Conservation (phyloP, 2,329 filamentous ascomycete genomes). For the Chaetomiaceae sp. region DNA sequence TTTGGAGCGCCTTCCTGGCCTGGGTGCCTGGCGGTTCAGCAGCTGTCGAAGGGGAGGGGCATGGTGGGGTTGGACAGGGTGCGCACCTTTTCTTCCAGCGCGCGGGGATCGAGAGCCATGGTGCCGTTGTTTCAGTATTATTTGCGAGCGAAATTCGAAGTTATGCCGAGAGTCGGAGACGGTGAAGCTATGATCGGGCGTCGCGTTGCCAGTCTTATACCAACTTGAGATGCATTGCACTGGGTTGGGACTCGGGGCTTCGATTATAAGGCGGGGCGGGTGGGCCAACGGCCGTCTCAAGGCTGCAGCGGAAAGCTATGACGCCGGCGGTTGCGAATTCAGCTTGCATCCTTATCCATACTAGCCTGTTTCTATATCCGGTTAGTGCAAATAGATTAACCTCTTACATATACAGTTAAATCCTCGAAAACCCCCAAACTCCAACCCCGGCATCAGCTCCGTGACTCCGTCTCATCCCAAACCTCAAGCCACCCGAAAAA, state of each 20-base stretch:
- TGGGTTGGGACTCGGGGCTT: not conserved
- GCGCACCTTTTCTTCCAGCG: constrained; percentile 28
- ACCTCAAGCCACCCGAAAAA: not conserved
- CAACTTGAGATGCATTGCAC: too few species aligned
- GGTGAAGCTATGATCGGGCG: not conserved
- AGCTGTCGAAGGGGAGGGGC: constrained; percentile 1
- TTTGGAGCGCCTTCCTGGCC: constrained; percentile 79
- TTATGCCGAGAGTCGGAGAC: not conserved
- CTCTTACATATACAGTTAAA: not conserved
- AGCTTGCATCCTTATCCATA: not conserved
- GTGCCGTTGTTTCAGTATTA: constrained; percentile 1
- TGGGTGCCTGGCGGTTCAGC: constrained; percentile 37
- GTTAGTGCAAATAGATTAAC: not conserved
- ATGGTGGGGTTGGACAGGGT: constrained; percentile 6
- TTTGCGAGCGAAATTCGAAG: not conserved
- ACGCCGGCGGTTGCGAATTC: constrained; percentile 9
- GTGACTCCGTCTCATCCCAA: not conserved
- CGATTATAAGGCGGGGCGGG: constrained; percentile 11
- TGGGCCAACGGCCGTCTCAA: constrained; percentile 10
- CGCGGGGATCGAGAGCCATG: constrained; percentile 29
- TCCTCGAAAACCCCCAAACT: not conserved
- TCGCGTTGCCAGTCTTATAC: not conserved
- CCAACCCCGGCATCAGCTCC: not conserved
- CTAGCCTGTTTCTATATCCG: not conserved
- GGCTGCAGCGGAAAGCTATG: constrained; percentile 14